Percentiles rank a stretch among this genome's conserved stretches.
Evolutionary conservation across 2,329 filamentous ascomycete species (phyloP).

Genomic region (Botrytis porri): DNA sequence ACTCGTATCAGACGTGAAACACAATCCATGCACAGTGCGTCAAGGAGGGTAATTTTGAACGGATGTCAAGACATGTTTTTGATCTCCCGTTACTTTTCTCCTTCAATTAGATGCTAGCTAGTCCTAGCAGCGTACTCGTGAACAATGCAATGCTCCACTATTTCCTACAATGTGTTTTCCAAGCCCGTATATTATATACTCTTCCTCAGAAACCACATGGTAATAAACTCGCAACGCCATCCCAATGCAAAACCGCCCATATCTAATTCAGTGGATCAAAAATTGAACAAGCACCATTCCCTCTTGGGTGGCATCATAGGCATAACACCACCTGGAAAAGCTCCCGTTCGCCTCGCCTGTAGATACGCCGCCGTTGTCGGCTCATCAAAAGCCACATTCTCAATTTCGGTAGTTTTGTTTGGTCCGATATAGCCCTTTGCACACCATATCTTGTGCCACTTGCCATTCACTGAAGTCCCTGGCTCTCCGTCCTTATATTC

Average conservation of each 20-base stretch:
- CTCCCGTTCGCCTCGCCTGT: constrained; percentile 60
- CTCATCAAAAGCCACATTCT: constrained; percentile 55
- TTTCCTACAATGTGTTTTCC: constrained; percentile 6
- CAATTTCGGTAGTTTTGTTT: constrained; percentile 61
- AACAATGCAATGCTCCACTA: background rate
- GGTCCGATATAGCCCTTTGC: constrained; percentile 65
- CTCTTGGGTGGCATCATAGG: constrained; percentile 74
- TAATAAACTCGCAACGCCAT: constrained; percentile 21
- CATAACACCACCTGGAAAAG: constrained; percentile 68
- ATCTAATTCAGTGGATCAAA: constrained; percentile 45
- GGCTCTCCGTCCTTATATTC: constrained; percentile 54
- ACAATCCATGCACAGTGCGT: background rate
- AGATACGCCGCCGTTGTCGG: constrained; percentile 62
- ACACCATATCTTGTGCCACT: constrained; percentile 67
- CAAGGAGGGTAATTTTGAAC: background rate
- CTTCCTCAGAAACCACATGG: background rate
- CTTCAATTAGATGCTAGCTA: background rate
- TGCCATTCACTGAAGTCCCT: constrained; percentile 52
- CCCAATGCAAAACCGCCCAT: constrained; percentile 20
- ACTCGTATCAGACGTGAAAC: background rate
- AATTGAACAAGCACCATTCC: constrained; percentile 73
- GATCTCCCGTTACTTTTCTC: background rate
- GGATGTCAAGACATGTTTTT: background rate
- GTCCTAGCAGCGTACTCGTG: background rate
- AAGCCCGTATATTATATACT: background rate